Evolutionary conservation across 2,329 filamentous ascomycete species (phyloP).

Genomic region (Fusarium ramigenum): DNA sequence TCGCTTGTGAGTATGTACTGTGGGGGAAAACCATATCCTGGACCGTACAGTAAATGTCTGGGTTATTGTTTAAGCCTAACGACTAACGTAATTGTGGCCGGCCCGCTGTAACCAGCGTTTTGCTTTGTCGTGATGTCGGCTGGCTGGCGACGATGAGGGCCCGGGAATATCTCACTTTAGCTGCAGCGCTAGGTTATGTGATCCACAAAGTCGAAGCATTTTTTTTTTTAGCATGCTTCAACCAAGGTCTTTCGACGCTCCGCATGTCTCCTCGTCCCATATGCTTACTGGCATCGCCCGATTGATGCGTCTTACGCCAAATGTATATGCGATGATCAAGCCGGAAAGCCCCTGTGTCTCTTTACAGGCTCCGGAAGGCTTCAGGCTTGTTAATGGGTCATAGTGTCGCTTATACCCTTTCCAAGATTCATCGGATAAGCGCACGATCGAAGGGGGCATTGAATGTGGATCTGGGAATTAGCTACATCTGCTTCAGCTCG

Average conservation of each 20-base stretch:
- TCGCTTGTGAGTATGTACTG: neutral
- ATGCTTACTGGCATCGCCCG: neutral
- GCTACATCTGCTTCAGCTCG: neutral
- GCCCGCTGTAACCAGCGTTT: neutral
- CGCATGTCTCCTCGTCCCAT: neutral
- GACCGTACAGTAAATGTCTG: neutral
- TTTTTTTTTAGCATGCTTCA: neutral
- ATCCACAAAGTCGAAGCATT: neutral
- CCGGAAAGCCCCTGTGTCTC: neutral
- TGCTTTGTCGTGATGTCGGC: neutral
- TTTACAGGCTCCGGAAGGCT: neutral
- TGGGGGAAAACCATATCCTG: neutral
- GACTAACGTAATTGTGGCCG: neutral
- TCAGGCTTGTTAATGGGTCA: slow-evolving; percentile 17
- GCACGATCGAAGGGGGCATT: slow-evolving; percentile 24
- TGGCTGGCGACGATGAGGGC: neutral
- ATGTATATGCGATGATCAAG: neutral
- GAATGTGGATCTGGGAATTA: slow-evolving; percentile 12
- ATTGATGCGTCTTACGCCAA: neutral
- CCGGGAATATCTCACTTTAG: neutral
- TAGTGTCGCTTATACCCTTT: slow-evolving; percentile 11
- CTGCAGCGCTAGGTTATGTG: neutral
- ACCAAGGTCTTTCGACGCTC: neutral
- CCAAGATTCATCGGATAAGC: slow-evolving; percentile 5
- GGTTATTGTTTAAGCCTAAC: neutral